Evolutionary conservation across 148 eudicot genomes (phyloP).

Genomic region (Vaccinium macrocarpon): DNA sequence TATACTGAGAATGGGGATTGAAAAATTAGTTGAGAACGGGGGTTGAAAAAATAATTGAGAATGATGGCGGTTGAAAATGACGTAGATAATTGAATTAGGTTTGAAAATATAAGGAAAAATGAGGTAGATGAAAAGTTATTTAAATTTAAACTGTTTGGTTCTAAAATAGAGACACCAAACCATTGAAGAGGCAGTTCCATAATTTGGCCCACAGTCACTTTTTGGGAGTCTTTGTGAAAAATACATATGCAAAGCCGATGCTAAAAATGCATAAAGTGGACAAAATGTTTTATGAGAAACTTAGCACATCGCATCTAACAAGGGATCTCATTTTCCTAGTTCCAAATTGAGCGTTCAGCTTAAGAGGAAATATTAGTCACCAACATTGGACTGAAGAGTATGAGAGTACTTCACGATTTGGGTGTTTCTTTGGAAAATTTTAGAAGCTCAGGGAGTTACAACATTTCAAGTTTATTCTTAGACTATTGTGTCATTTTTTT

Average conservation of each 20-base stretch:
- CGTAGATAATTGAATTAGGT: too few relatives aligned
- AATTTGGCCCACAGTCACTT: too few relatives aligned
- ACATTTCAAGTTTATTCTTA: neutral
- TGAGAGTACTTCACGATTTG: neutral
- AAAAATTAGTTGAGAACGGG: too few relatives aligned
- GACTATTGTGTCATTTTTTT: neutral
- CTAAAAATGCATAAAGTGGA: neutral
- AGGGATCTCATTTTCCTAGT: slow-evolving; percentile 3
- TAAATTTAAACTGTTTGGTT: too few relatives aligned
- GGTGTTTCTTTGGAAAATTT: neutral
- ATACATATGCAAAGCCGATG: neutral
- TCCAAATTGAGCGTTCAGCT: neutral
- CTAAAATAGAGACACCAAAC: too few relatives aligned
- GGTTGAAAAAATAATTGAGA: too few relatives aligned
- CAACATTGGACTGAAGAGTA: neutral
- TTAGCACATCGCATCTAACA: neutral
- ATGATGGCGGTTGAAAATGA: too few relatives aligned
- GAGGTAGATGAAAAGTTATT: too few relatives aligned
- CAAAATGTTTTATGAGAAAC: neutral
- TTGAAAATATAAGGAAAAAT: too few relatives aligned
- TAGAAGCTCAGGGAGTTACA: neutral
- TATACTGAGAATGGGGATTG: too few relatives aligned
- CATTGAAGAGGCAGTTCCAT: too few relatives aligned
- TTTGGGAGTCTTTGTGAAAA: neutral
- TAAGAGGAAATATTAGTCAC: neutral